These are phyloP conservation scores for Debaryomyces castellii DNA, from an alignment of 805 yeast species.

Conservation along the genomic window DNA sequence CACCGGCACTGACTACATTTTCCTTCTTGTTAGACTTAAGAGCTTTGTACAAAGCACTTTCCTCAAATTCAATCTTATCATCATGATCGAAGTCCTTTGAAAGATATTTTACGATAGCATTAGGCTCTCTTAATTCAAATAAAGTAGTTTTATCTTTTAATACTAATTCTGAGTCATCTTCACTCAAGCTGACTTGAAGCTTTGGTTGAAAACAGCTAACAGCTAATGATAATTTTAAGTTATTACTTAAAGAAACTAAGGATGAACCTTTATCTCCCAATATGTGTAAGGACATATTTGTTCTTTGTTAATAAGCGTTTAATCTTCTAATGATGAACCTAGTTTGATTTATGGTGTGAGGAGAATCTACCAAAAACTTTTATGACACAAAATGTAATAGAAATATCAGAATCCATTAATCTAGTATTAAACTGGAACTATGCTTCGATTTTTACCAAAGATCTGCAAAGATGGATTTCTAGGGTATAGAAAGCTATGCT, in stretches of 20 bases:
- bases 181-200: conserved; percentile 21
- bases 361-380: neutral
- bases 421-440: neutral
- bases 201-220: conserved; percentile 27
- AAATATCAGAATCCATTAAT: neutral
- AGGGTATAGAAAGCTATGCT: neutral
- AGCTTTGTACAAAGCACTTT: conserved; percentile 41
- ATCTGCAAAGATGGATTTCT: neutral
- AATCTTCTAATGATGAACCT: too few relatives aligned
- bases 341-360: neutral
- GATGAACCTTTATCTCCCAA: conserved; percentile 26
- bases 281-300: conserved; percentile 19
- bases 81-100: conserved; percentile 45
- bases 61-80: conserved; percentile 41
- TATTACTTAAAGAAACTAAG: conserved; percentile 32
- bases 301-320: neutral
- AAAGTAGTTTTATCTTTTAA: conserved; percentile 35
- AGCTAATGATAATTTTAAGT: conserved; percentile 47
- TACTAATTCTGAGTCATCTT: conserved; percentile 21
- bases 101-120: conserved; percentile 68
- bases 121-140: conserved; percentile 59
- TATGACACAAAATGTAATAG: conserved; percentile 1
- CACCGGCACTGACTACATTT: conserved; percentile 12
- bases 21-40: conserved; percentile 35
- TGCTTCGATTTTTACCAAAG: neutral